Conservation (phyloP, 2,329 filamentous ascomycete genomes). For the Tolypocladium album region DNA sequence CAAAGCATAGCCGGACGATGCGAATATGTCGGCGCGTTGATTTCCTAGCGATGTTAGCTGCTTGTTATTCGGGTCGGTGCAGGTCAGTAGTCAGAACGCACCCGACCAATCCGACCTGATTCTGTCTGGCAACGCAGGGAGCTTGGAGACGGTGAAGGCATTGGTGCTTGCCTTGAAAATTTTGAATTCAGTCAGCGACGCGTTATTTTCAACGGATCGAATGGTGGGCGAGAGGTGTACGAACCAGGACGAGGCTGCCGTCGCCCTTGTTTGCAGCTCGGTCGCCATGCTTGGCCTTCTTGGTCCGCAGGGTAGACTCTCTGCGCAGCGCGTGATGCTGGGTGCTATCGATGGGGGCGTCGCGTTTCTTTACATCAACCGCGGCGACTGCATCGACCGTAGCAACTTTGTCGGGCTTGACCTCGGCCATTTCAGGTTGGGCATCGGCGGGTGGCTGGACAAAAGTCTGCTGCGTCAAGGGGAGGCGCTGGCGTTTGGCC, state of each 20-base stretch:
- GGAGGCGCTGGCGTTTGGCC: constrained; percentile 51
- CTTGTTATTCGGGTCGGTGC: not conserved
- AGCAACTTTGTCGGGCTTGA: constrained; percentile 41
- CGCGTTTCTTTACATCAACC: constrained; percentile 28
- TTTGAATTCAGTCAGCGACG: constrained; percentile 8
- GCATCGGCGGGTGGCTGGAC: constrained; percentile 32
- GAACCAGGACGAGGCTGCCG: constrained; percentile 54
- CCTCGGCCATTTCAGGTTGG: constrained; percentile 43
- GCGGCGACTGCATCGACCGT: constrained; percentile 24
- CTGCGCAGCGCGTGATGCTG: constrained; percentile 26
- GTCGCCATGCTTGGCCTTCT: constrained; percentile 53
- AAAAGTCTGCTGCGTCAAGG: constrained; percentile 46
- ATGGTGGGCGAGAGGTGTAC: constrained; percentile 12
- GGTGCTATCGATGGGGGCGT: constrained; percentile 31
- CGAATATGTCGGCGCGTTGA: constrained; percentile 57
- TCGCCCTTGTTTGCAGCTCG: constrained; percentile 53
- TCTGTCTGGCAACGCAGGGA: constrained; percentile 71
- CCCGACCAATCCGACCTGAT: constrained; percentile 56
- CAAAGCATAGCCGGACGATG: constrained; percentile 62
- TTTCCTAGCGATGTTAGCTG: constrained; percentile 31
- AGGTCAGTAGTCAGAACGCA: constrained; percentile 29
- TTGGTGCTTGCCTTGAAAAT: constrained; percentile 63
- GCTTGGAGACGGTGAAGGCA: constrained; percentile 75
- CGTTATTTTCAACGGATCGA: constrained; percentile 9
- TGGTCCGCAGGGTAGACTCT: constrained; percentile 49